Evolutionary conservation across 129 eudicot genomes (phyloP).

Genomic region (Heracleum sosnowskyi): DNA sequence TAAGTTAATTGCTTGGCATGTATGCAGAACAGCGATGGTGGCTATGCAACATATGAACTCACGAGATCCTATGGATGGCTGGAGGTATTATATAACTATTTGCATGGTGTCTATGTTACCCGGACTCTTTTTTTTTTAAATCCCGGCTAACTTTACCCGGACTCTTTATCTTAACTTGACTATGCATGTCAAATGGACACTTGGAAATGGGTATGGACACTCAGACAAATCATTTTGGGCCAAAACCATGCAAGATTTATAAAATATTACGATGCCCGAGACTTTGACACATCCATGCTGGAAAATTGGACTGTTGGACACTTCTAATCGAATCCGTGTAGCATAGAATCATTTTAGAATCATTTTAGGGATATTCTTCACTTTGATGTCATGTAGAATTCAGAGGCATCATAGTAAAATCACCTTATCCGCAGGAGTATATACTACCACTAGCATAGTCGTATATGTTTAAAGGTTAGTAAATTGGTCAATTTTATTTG

Average conservation of each 20-base stretch:
- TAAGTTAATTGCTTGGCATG: constrained; percentile 6
- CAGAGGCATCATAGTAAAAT: not conserved
- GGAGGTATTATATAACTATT: constrained; percentile 49
- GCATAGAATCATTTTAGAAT: not conserved
- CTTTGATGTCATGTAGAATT: not conserved
- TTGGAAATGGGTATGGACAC: not conserved
- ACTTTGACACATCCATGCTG: not conserved
- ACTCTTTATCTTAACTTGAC: not conserved
- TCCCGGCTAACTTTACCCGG: too few relatives aligned
- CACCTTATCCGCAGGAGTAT: not conserved
- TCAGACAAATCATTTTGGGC: not conserved
- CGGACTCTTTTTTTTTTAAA: not conserved
- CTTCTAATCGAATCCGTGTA: not conserved
- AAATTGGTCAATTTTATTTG: not conserved
- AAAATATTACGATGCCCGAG: not conserved
- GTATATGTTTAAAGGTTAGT: not conserved
- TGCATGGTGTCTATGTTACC: not conserved
- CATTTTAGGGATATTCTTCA: not conserved
- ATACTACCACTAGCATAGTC: not conserved
- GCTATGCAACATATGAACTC: constrained; percentile 95
- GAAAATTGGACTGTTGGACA: not conserved
- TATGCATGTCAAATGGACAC: not conserved
- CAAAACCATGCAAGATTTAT: not conserved
- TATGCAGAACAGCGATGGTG: constrained; percentile 70
- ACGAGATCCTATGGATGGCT: constrained; percentile 90